Percentiles rank a stretch among this genome's conserved stretches.
These are phyloP conservation scores for Boletellus emodensis DNA, from an alignment of 768 basidiomycete genomes.

Conservation along the genomic window DNA sequence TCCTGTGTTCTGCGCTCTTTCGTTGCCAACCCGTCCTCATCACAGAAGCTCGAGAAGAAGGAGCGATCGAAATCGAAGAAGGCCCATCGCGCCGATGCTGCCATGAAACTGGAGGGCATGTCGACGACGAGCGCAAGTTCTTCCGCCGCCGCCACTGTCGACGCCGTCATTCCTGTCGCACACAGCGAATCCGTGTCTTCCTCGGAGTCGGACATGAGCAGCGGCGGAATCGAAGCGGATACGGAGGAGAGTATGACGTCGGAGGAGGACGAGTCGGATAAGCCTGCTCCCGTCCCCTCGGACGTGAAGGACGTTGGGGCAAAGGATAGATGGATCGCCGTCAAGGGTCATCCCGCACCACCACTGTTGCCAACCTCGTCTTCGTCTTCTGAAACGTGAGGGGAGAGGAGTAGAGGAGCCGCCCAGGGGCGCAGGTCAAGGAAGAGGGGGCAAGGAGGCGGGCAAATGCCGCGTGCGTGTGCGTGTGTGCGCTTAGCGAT, in stretches of 20 bases:
- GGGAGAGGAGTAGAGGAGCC: no score
- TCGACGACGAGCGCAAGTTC: conserved; percentile 7
- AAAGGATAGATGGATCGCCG: conserved; percentile 76
- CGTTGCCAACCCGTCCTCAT: not conserved
- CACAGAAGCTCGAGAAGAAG: conserved; percentile 53
- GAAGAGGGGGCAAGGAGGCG: no score
- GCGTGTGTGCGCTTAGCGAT: not conserved
- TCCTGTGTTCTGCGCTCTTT: not conserved
- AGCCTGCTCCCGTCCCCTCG: conserved; percentile 23
- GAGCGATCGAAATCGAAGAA: conserved; percentile 57
- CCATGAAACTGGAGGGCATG: conserved; percentile 24
- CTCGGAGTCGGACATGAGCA: conserved; percentile 59
- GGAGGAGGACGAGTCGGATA: conserved; percentile 60
- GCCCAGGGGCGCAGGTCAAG: no score
- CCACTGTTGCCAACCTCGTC: not conserved
- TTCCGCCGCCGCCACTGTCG: not conserved
- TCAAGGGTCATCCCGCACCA: conserved; percentile 45
- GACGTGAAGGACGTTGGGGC: conserved; percentile 25
- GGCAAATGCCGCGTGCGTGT: not conserved
- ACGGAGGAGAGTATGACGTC: conserved; percentile 74
- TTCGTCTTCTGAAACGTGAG: conserved; percentile 9
- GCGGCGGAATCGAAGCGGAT: conserved; percentile 64
- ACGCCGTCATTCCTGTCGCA: conserved; percentile 19
- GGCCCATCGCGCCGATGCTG: conserved; percentile 33
- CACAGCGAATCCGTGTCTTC: conserved; percentile 39